These are phyloP conservation scores for Mortierella alpina DNA, from an alignment of 192 early-diverging fungal genomes.

Conservation along the genomic window DNA sequence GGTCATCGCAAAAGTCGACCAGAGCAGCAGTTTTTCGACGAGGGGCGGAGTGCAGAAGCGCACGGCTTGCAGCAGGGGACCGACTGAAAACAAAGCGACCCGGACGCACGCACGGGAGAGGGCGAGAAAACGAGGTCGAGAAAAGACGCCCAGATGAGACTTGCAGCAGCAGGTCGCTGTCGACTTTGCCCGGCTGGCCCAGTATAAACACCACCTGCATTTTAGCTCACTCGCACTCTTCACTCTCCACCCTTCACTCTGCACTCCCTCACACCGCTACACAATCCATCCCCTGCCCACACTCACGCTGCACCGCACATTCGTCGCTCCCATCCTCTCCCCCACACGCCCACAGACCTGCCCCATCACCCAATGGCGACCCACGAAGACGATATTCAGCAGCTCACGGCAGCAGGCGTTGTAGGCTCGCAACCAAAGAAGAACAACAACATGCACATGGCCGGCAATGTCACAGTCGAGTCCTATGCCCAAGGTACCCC, in stretches of 20 bases:
- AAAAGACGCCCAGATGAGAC: no score
- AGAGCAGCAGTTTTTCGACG: no score
- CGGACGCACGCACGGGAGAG: no score
- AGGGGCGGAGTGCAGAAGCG: no score
- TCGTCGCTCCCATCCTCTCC: not conserved
- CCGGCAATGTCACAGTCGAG: slow-evolving; percentile 24
- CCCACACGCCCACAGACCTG: not conserved
- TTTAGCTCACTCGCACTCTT: no score
- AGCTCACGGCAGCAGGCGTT: not conserved
- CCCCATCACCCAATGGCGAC: not conserved
- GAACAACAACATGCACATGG: slow-evolving; percentile 18
- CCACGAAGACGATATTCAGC: slow-evolving; percentile 2
- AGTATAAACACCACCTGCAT: no score
- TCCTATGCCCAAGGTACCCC: slow-evolving; percentile 25
- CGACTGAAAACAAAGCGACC: no score
- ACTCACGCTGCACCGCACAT: not conserved
- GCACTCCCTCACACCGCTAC: not conserved
- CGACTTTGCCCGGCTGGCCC: no score
- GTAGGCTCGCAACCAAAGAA: slow-evolving; percentile 33
- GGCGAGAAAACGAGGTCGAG: no score
- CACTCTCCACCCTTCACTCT: not conserved
- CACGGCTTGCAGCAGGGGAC: no score
- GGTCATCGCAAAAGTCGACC: no score
- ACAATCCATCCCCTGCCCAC: not conserved
- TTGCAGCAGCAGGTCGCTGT: no score